Evolutionary conservation across 73 alveolate species (phyloP).

Genomic region (Paramecium caudatum): DNA sequence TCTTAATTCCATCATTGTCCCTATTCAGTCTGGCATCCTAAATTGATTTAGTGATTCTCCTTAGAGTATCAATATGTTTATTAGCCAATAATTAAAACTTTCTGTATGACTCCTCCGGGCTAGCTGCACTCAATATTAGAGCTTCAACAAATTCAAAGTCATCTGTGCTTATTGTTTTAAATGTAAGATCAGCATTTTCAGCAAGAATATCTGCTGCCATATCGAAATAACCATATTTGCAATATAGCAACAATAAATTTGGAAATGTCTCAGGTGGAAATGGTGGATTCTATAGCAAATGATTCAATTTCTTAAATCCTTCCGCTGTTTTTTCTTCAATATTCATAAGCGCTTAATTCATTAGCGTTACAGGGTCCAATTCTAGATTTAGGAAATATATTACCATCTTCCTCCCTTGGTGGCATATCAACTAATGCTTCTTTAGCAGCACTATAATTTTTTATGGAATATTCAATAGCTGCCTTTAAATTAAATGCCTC

Average conservation of each 20-base stretch:
- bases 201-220: constrained; percentile 97
- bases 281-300: constrained; percentile 89
- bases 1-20: constrained; percentile 94
- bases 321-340: constrained; percentile 98
- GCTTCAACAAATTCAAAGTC: constrained; percentile 98
- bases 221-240: constrained; percentile 97
- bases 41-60: constrained; percentile 94
- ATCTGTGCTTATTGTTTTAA: constrained; percentile 90
- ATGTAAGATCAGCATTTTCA: constrained; percentile 96
- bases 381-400: constrained; percentile 73
- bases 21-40: constrained; percentile 95
- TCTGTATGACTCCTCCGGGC: constrained; percentile 98
- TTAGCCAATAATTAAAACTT: constrained; percentile 97
- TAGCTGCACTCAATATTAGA: constrained; percentile 89
- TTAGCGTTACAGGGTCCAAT: constrained; percentile 99
- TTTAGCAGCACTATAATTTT: constrained; percentile 98
- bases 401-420: constrained; percentile 97
- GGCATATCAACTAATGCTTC: constrained; percentile 99
- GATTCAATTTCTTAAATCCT: constrained; percentile 92
- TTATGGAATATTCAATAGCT: constrained; percentile 97
- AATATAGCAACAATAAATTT: constrained; percentile 95
- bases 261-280: constrained; percentile 99
- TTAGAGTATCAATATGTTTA: constrained; percentile 93
- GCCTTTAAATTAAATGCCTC: constrained; percentile 99
- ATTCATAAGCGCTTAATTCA: constrained; percentile 98